Evolutionary conservation across 768 basidiomycete genomes (phyloP).

Genomic region (Russula foetens): DNA sequence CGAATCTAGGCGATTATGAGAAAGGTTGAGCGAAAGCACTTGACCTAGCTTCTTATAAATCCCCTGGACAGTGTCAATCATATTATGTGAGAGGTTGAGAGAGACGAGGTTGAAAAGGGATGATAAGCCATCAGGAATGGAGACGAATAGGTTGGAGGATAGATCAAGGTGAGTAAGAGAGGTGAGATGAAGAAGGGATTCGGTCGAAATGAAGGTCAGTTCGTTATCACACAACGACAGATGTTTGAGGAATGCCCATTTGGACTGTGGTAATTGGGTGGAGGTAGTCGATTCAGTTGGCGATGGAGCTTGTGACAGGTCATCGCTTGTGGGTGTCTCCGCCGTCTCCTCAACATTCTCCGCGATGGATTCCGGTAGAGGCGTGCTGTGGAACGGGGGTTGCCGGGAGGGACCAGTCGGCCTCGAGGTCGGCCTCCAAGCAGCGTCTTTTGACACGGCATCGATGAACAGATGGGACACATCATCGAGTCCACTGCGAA

Average conservation of each 20-base stretch:
- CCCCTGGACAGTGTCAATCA: conserved; percentile 92
- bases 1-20: conserved; percentile 86
- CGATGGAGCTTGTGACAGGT: conserved; percentile 16
- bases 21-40: conserved; percentile 69
- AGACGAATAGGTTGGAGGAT: conserved; percentile 84
- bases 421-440: conserved; percentile 46
- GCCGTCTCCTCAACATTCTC: conserved; percentile 37
- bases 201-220: conserved; percentile 70
- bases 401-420: conserved; percentile 33
- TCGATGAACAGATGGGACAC: conserved; percentile 68
- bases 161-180: conserved; percentile 79
- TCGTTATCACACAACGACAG: conserved; percentile 75
- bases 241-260: conserved; percentile 71
- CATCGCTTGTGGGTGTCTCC: conserved; percentile 14
- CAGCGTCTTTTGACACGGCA: conserved; percentile 69
- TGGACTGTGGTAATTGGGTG: conserved; percentile 43
- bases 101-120: conserved; percentile 71
- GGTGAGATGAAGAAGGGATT: conserved; percentile 56
- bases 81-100: conserved; percentile 95
- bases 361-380: conserved; percentile 48
- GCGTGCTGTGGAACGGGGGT: conserved; percentile 41
- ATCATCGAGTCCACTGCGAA: conserved; percentile 75
- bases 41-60: conserved; percentile 78
- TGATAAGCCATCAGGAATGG: conserved; percentile 72
- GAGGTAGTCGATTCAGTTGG: conserved; percentile 22